Evolutionary conservation across 2,329 filamentous ascomycete genomes (phyloP), one percentile per base, ranked within the genome.

Genomic region (Biscogniauxia sp.): DNA sequence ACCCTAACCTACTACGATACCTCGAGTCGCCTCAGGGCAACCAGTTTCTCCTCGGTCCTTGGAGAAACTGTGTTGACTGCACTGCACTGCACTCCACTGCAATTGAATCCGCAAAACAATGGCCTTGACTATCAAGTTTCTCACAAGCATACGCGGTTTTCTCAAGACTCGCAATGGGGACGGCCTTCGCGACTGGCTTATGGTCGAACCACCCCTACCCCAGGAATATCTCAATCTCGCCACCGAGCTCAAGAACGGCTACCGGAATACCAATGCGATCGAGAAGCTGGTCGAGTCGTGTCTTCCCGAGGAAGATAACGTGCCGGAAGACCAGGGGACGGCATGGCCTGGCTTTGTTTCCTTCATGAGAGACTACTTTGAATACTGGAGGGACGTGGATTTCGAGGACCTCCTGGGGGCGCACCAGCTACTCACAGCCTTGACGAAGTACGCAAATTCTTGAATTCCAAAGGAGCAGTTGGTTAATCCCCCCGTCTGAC

Each of bases 341-440:
- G 81, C 84, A 0, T 96, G 92, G 92, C 85, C 87, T 0, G 86
- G 89, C 1, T 92, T 97, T 72, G 80, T 89, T 55, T 83, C 86
- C 2, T 96, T 97, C 71, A 85, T 96, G 74, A 89, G 87, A 68
- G 87, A 92, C 55, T 97, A 96, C 70, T 81, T 97, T 65, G 80
- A 84, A 52, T 96, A 93, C 69, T 86, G 94, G 80, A 82, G 93
- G 59, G 91, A 96, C 70, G 88, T 94, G 32, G 83, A 96, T 69
- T 87, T 90, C 55, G 84, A 88, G 13, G 88, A 96, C 70, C 78
- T 95, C 50, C 77, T 94, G 26, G 83, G 85, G 58, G 89, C 93
- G 3, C 92, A 96, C 71, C 84, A 91, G 60, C 76, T 89, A 69
- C 82, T 97, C 58, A 91, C 87, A 64, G 84, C 84, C 0, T 77